Base-by-base conservation (phyloP, 164 flowering plant species). In the Umbilicus rupestris region DNA sequence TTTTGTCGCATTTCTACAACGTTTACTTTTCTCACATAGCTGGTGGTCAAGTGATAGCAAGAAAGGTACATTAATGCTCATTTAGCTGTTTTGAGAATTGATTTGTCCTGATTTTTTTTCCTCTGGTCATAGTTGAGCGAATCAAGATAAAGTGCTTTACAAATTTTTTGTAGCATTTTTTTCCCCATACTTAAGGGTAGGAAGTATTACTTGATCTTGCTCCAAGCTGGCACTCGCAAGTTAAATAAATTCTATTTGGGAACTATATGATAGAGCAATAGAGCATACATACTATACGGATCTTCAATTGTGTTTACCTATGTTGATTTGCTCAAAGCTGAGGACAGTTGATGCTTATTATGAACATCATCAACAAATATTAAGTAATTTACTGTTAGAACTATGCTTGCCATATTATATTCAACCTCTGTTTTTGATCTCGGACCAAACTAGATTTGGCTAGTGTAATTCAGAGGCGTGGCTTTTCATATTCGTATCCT, bases 21-120 rank as follows among this genome's bases (percentile, higher is more conserved):
- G 81, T 94, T 24, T 89, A 94, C 67, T 94, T 91, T 72, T 79
- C 97, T 17, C 99, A 91, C 72, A 78, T 89, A 52, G 83, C 97
- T 2, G 99, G 96, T 22, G 97, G 97, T 50, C 96, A 87, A 73
- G 90, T 87, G 67, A 94, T 94, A 64, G 77, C 78, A 24, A 86
- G 76, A 75, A 81, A 88, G 97, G 98, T 87, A 71, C 17, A 44
- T 2, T 57, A 26, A 29, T 44, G n/a, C 44, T 33, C 39, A 37
- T 33, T 63, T 55, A 26, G 7, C 42, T 41, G 29, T 39, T 39
- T 22, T 31, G 0, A 46, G 57, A n/a, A 19, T 5, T 26, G 19
- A 45, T 30, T 24, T 26, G 39, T 9, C 4, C 35, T 24, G 24
- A 30, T 15, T 50, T 14, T 29, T 52, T 31, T 60, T 2, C 35